Evolutionary conservation across 129 eudicot genomes (phyloP).

Genomic region (Flaveria robusta): DNA sequence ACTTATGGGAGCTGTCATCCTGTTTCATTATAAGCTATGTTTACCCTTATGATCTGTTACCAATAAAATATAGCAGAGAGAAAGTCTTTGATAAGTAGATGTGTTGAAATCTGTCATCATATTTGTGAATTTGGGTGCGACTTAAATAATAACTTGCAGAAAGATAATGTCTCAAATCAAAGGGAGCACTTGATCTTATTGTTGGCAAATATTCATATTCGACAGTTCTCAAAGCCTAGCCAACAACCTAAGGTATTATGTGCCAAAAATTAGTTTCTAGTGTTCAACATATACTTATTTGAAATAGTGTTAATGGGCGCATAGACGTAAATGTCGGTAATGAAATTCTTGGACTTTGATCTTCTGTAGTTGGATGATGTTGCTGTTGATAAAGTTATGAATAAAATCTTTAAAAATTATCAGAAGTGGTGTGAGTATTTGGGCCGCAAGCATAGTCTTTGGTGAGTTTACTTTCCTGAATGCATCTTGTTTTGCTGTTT

Average conservation of each 20-base stretch:
- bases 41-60: neutral
- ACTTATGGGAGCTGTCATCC: neutral
- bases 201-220: conserved; percentile 87
- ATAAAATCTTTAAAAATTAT: conserved; percentile 84
- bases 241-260: conserved; percentile 68
- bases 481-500: neutral
- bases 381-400: conserved; percentile 87
- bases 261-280: conserved; percentile 5
- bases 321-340: conserved; percentile 11
- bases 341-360: conserved; percentile 14
- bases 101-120: neutral
- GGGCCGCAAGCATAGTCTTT: conserved; percentile 86
- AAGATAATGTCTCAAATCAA: conserved; percentile 85
- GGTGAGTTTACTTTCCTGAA: conserved; percentile 50
- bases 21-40: neutral
- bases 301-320: neutral
- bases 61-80: neutral
- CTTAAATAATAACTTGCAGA: conserved; percentile 51
- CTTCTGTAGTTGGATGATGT: conserved; percentile 70
- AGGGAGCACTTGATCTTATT: conserved; percentile 87
- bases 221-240: conserved; percentile 71
- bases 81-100: neutral
- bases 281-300: conserved; percentile 6
- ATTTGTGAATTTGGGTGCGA: conserved; percentile 8
- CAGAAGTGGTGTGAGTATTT: conserved; percentile 87